Percentiles rank a stretch among this genome's conserved stretches.
Evolutionary conservation across 345 rosid genomes (phyloP).

Genomic region (Psidium guajava): DNA sequence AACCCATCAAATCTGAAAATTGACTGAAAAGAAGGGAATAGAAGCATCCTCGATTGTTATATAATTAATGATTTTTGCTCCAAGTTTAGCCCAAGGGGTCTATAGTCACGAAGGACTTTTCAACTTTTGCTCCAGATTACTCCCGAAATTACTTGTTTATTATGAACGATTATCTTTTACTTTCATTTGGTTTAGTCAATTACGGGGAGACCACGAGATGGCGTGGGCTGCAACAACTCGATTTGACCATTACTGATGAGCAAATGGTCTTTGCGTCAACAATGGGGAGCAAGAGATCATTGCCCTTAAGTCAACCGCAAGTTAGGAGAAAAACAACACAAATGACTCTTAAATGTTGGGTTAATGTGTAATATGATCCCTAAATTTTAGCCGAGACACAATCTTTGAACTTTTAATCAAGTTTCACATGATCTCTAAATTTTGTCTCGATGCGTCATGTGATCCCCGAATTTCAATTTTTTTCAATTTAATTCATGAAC

Average conservation of each 20-base stretch:
- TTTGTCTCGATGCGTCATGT: no score
- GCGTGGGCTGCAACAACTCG: background rate
- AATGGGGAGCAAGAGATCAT: background rate
- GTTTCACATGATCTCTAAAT: no score
- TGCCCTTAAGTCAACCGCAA: background rate
- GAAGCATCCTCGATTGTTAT: background rate
- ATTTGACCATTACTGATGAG: background rate
- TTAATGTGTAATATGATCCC: no score
- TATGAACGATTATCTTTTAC: background rate
- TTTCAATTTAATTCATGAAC: no score
- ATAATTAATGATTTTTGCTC: background rate
- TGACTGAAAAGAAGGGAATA: background rate
- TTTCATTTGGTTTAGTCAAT: background rate
- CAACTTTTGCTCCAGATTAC: background rate
- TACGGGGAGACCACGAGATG: background rate
- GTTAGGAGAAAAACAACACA: no score
- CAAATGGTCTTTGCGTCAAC: background rate
- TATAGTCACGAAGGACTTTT: background rate
- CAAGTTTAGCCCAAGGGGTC: background rate
- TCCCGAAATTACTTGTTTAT: background rate
- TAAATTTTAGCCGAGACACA: no score
- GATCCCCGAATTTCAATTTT: no score
- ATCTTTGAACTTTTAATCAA: no score
- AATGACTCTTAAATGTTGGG: no score
- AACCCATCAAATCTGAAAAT: background rate